Evolutionary conservation across 2,329 filamentous ascomycete species (phyloP).

Genomic region (Aspergillus cejpii): DNA sequence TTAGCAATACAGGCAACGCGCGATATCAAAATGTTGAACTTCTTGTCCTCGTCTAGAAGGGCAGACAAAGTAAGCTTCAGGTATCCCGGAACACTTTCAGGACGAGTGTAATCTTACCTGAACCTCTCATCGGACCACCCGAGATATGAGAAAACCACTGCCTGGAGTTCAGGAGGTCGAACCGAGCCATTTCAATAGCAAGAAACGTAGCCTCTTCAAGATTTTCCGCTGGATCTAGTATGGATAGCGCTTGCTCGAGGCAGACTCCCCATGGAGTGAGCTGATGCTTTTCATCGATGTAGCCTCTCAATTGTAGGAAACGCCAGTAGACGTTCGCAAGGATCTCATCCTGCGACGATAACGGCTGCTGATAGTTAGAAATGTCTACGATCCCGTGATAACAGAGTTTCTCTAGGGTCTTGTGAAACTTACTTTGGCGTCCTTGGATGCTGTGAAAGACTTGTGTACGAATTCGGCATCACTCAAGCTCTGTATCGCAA

Average conservation of each 20-base stretch:
- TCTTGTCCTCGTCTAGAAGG: constrained; percentile 64
- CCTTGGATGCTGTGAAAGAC: constrained; percentile 54
- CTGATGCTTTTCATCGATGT: constrained; percentile 69
- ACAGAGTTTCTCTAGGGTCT: not conserved
- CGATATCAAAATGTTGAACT: constrained; percentile 73
- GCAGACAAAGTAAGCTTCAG: constrained; percentile 13
- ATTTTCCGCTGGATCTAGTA: constrained; percentile 51
- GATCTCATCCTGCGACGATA: constrained; percentile 64
- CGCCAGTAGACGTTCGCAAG: constrained; percentile 73
- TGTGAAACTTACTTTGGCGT: constrained; percentile 32
- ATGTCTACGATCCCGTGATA: not conserved
- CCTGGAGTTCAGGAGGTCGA: constrained; percentile 68
- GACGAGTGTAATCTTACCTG: constrained; percentile 31
- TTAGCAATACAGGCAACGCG: constrained; percentile 77
- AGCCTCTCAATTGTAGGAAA: constrained; percentile 82
- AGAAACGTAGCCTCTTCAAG: constrained; percentile 74
- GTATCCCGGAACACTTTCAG: not conserved
- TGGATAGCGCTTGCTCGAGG: constrained; percentile 61
- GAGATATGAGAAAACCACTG: constrained; percentile 55
- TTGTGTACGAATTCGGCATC: constrained; percentile 63
- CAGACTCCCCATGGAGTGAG: constrained; percentile 80
- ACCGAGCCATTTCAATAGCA: constrained; percentile 75
- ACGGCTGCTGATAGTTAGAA: constrained; percentile 29
- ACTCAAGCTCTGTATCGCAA: constrained; percentile 57
- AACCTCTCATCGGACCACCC: constrained; percentile 54